Conservation (phyloP, 345 rosid species). For the Camelina sativa region DNA sequence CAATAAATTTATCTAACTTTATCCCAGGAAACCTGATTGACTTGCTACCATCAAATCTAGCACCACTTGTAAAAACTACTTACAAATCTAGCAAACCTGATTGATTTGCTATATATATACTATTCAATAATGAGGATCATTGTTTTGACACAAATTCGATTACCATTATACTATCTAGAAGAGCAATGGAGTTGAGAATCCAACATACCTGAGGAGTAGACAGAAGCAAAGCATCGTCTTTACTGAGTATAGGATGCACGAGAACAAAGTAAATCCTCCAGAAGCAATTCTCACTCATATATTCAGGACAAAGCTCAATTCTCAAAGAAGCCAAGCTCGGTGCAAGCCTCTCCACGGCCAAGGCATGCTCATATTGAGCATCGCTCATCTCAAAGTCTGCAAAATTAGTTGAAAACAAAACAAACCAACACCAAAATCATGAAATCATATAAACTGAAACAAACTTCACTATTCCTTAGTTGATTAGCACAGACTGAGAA, state of each 20-base stretch:
- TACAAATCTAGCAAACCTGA: background rate
- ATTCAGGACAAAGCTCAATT: slow-evolving; percentile 87
- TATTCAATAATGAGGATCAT: background rate
- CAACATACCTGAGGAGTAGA: slow-evolving; percentile 78
- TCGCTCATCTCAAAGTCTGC: slow-evolving; percentile 80
- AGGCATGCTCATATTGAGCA: slow-evolving; percentile 76
- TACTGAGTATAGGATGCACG: slow-evolving; percentile 80
- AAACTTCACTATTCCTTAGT: background rate
- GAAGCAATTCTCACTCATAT: slow-evolving; percentile 87
- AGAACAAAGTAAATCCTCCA: slow-evolving; percentile 97
- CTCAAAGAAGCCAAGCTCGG: slow-evolving; percentile 80
- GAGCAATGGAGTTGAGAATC: slow-evolving; percentile 10
- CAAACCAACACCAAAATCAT: too few relatives aligned
- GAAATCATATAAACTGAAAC: too few relatives aligned
- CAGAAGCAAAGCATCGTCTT: slow-evolving; percentile 70
- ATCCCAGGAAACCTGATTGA: background rate
- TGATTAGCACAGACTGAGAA: background rate
- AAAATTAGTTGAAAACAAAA: background rate
- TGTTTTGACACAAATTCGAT: background rate
- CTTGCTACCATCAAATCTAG: background rate
- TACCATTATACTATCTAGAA: background rate
- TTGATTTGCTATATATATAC: background rate
- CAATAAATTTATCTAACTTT: background rate
- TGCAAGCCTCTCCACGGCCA: slow-evolving; percentile 74
- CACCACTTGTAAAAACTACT: background rate